A percentile compares a stretch with the other conserved stretches of the same genome.
Conservation (phyloP, 805 yeast species). For the Saccharomyces mikatae region DNA sequence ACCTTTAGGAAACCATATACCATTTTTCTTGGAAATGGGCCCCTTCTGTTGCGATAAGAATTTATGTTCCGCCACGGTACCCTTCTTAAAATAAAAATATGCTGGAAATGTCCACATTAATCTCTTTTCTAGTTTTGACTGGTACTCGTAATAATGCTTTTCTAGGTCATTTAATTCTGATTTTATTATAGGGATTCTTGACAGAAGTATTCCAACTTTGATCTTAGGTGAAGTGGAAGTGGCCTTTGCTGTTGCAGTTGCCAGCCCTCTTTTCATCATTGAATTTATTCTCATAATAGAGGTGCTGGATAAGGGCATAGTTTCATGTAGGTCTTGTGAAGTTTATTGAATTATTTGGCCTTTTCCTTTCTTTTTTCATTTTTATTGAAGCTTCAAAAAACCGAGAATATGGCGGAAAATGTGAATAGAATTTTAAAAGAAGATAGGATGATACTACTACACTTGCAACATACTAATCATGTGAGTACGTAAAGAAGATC, state of each 20-base stretch:
- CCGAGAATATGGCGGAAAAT: background rate
- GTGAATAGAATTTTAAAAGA: background rate
- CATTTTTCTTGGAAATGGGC: slow-evolving; percentile 65
- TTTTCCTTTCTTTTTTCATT: background rate
- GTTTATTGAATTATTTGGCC: background rate
- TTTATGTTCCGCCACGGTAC: slow-evolving; percentile 79
- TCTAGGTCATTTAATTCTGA: slow-evolving; percentile 70
- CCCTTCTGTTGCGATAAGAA: slow-evolving; percentile 67
- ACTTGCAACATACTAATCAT: background rate
- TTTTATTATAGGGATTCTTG: slow-evolving; percentile 80
- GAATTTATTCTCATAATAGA: background rate
- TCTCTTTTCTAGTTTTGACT: slow-evolving; percentile 76
- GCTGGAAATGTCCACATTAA: slow-evolving; percentile 97
- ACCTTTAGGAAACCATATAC: slow-evolving; percentile 74
- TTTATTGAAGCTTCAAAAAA: background rate
- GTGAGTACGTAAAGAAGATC: background rate
- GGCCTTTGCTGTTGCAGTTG: slow-evolving; percentile 15
- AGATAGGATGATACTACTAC: background rate
- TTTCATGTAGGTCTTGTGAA: background rate
- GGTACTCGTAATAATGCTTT: slow-evolving; percentile 68
- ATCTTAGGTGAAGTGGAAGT: slow-evolving; percentile 14
- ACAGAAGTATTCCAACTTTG: slow-evolving; percentile 54
- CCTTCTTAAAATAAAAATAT: slow-evolving; percentile 83
- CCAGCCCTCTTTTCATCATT: slow-evolving; percentile 10
- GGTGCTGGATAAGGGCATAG: background rate